These are phyloP conservation scores for Coelomomyces lativittatus DNA, from an alignment of 371 early-diverging fungal genomes.

Conservation along the genomic window DNA sequence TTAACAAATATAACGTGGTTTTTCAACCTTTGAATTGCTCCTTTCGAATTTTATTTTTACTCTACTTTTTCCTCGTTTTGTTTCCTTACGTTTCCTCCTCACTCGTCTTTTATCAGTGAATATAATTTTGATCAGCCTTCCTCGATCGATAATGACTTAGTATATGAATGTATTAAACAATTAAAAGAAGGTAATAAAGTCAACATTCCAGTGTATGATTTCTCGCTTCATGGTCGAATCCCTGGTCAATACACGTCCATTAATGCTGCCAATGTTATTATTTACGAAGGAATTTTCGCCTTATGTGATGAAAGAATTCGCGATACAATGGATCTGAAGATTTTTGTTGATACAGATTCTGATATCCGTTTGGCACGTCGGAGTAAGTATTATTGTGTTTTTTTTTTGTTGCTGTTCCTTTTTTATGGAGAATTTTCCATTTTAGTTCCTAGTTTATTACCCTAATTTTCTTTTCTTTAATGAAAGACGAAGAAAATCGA, in stretches of 20 bases:
- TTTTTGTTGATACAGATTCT: conserved; percentile 85
- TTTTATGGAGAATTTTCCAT: not conserved
- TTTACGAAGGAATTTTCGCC: conserved; percentile 84
- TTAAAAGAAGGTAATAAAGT: conserved; percentile 51
- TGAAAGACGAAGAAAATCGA: no score
- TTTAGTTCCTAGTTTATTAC: not conserved
- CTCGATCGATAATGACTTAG: conserved; percentile 57
- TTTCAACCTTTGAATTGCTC: no score
- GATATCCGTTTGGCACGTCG: conserved; percentile 74
- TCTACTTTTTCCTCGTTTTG: not conserved
- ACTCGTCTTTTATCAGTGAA: conserved; percentile 9
- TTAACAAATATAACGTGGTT: no score
- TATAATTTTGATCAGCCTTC: conserved; percentile 71
- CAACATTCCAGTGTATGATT: conserved; percentile 60
- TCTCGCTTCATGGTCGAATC: conserved; percentile 52
- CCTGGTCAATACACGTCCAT: conserved; percentile 38
- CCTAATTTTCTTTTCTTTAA: no score
- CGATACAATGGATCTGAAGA: conserved; percentile 72
- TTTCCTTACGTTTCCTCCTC: not conserved
- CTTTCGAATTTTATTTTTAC: conserved; percentile 3
- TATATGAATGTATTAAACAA: conserved; percentile 47
- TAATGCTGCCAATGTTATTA: conserved; percentile 78
- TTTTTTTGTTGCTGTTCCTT: no score
- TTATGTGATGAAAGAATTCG: conserved; percentile 59
- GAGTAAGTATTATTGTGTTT: conserved; percentile 21